Base-by-base conservation (phyloP, 75 land plant species). In the Ceratopteris richardii region DNA sequence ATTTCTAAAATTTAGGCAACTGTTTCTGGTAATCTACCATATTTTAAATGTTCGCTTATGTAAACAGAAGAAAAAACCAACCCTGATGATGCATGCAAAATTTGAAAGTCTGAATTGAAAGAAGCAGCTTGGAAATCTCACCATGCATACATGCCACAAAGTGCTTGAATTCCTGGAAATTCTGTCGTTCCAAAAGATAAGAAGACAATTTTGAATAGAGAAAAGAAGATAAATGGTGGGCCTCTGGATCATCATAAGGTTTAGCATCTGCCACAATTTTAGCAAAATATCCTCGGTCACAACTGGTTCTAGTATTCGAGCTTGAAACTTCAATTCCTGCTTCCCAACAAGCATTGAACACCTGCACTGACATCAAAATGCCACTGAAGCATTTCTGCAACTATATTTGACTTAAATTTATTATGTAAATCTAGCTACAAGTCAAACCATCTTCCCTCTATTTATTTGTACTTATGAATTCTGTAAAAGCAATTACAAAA, bases 341-440 rank as follows among this genome's bases (percentile, higher is more conserved):
- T 42, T 66, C 62, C 69, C 74, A 66, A 20, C 69, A 69, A 26
- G 58, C 43, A 53, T 59, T 72, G 13, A 66, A 51, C 23, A 66
- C 74, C 69, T 72, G 56, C 16, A 31, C 17, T 46, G 14, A 46
- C 14, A 7, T n/a, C 14, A 7, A 17, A 20, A 46, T 2, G 48
- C 21, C 21, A 2, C 14, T 46, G 14, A n/a, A 3, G 48, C 48
- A n/a, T 40, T 9, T 40, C 14, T 9, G 14, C 14, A 40, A 14
- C 42, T 14, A 40, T 9, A 14, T 14, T 40, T 40, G 12, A 9
- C 12, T 40, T 9, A 40, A 40, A n/a, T n/a, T n/a, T n/a, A n/a
- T n/a, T n/a, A n/a, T n/a, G n/a, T n/a, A n/a, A n/a, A n/a, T n/a
- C n/a, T n/a, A n/a, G n/a, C n/a, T n/a, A n/a, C n/a, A n/a, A n/a